Conservation (phyloP, 352 stramenopile species). For the Globisporangium okanoganense region DNA sequence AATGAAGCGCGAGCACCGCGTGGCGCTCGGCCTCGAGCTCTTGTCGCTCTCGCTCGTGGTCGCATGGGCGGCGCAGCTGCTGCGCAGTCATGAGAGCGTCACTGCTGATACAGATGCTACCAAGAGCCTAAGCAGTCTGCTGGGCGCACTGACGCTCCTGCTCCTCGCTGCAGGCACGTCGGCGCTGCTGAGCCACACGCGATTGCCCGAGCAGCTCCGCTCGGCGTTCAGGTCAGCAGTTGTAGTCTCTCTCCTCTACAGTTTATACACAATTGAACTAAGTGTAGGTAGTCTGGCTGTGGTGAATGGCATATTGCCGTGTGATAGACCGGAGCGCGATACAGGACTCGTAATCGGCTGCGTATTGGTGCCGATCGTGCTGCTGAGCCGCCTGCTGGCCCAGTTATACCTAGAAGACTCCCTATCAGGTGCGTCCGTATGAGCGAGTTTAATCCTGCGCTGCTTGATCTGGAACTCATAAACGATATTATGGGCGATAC, state of each 20-base stretch:
- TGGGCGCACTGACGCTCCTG: slow-evolving; percentile 4
- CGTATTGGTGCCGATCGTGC: slow-evolving; percentile 47
- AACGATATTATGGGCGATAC: no score
- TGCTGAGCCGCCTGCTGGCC: slow-evolving; percentile 50
- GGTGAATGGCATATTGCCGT: background rate
- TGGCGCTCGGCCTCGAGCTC: slow-evolving; percentile 12
- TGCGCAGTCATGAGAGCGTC: background rate
- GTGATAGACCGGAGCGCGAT: slow-evolving; percentile 48
- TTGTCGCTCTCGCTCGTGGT: slow-evolving; percentile 1
- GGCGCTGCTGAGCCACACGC: background rate
- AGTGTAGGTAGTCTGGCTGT: background rate
- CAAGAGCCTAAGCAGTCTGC: background rate
- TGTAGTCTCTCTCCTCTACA: background rate
- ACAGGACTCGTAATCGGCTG: slow-evolving; percentile 54
- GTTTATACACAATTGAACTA: background rate
- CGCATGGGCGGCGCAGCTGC: slow-evolving; percentile 4
- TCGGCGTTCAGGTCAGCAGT: slow-evolving; percentile 9
- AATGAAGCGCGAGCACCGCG: slow-evolving; percentile 7
- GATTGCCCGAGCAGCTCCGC: slow-evolving; percentile 5
- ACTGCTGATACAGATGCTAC: background rate
- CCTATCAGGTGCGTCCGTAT: slow-evolving; percentile 20
- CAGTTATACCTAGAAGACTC: slow-evolving; percentile 23
- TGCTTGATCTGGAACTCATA: background rate
- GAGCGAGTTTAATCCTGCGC: background rate
- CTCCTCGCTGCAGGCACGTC: background rate